Base-by-base conservation (phyloP, 2,329 filamentous ascomycete species). In the Paecilomyces variotii region DNA sequence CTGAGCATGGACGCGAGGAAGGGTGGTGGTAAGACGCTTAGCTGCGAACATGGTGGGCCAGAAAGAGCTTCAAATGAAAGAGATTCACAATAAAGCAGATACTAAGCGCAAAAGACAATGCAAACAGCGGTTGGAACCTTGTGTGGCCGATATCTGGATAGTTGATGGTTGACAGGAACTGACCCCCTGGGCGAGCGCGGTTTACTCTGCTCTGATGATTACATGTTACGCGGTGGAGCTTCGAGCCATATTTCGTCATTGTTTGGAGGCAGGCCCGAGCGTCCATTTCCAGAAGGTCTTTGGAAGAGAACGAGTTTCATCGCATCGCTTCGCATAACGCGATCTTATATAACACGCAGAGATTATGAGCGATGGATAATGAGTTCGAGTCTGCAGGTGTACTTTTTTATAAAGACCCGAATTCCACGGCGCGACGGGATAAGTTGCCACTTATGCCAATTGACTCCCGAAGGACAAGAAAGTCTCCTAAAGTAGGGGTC, bases 1-100 rank as follows among this genome's bases (percentile, higher is more conserved):
- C 62, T 70, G 69, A 55, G 65, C 62, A 56, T 68, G 56, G 50
- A 64, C 67, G 64, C 70, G 69, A 55, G 72, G 71, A 39, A 70
- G 39, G 54, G 64, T 59, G 54, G 69, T 65, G 39, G 70, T 65
- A 53, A 76, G 61, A 62, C 74, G 73, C 58, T 71, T 72, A 56
- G 71, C 64, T 51, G 71, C 70, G 58, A 76, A 76, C 73, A 76
- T 76, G 53, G 45, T 67, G 50, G 30, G 30, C 30, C 28, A 9
- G 11, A 32, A 32, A 32, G 30, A 2, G 30, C 30, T 32, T 32
- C 30, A 53, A 34, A 54, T 9, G 25, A 9, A 27, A 28, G 11
- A 52, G 25, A 24, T 26, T 24, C 24, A 24, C 27, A 52, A 52
- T 7, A 28, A 52, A 52, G 25, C 5, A 10, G 19, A 12, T 3